These are phyloP conservation scores for Begonia fuchsioides DNA, from an alignment of 306 rosid genomes.

Conservation along the genomic window DNA sequence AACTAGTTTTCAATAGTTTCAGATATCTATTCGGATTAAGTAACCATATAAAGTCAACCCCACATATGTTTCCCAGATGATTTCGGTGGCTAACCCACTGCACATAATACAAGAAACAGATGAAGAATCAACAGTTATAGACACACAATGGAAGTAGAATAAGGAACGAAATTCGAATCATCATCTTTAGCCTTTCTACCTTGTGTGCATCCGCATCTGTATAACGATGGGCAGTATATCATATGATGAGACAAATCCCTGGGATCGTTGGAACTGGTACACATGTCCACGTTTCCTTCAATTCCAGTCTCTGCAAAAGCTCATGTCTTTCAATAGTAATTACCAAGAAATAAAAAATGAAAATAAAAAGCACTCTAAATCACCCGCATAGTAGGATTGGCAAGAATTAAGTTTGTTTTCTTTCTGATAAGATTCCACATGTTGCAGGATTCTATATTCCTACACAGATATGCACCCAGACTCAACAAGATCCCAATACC, in stretches of 20 bases:
- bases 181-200: conserved; percentile 13
- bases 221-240: conserved; percentile 89
- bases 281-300: conserved; percentile 97
- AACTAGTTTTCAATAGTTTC: conserved; percentile 67
- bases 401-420: conserved; percentile 77
- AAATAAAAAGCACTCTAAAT: neutral
- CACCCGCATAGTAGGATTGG: conserved; percentile 95
- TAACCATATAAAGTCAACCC: conserved; percentile 98
- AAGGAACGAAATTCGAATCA: too few species aligned
- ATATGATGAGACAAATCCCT: conserved; percentile 85
- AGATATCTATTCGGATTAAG: conserved; percentile 68
- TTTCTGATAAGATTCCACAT: conserved; percentile 72
- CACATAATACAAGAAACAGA: conserved; percentile 7
- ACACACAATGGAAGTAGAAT: too few species aligned
- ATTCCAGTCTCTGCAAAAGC: conserved; percentile 75
- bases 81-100: conserved; percentile 98
- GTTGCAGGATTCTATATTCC: conserved; percentile 82
- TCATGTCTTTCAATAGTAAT: too few species aligned
- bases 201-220: conserved; percentile 85
- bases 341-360: too few species aligned
- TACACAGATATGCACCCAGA: conserved; percentile 2
- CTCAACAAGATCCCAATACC: neutral
- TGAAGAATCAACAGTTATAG: conserved; percentile 1
- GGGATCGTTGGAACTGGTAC: conserved; percentile 84
- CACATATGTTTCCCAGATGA: conserved; percentile 91